Evolutionary conservation across 106 monocot genomes (phyloP), one percentile per base, ranked within the genome.

Genomic region (Narthecium ossifragum): DNA sequence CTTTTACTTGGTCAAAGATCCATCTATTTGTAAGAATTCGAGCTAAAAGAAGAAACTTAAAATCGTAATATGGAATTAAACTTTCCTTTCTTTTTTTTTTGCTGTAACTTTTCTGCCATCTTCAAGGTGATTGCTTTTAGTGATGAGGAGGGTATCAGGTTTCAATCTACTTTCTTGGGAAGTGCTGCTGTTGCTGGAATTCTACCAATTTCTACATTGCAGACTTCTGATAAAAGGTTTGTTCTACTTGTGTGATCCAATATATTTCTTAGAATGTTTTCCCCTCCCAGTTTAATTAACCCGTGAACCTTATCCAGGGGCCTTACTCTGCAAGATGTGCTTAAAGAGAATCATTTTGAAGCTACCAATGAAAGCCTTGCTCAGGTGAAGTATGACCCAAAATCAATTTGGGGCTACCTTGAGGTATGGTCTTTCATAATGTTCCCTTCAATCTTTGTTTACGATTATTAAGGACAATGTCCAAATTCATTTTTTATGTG

Each of bases 101-200:
- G 2, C 32, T 27, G 0, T 14, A 13, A n/a, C 32, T 34, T 37
- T 25, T 33, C 6, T 51, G 28, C 15, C 10, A 37, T 34, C 23
- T 58, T 59, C 22, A 54, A 98, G 90, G 81, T 98, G 24, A 91
- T 98, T 70, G 90, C 96, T 45, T 98, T 98, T 58, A 98, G 96
- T 57, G 96, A 98, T 74, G 96, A 98, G 57, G 96, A 98, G 65
- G 96, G 96, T 26, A 76, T 98, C 26, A 75, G 90, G 65, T 98
- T 98, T 73, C 96, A 98, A 57, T 73, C 84, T 5, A 98, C 90
- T 13, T 98, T 98, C 70, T 54, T 98, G 55, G 96, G 96, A 53
- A 98, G 96, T 77, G 90, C 90, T 57, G 90, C 86, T 60, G 49
- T 98, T 49, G 90, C 96, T 70, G 96, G 96, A 73, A 76, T 62